Conservation (phyloP, 768 basidiomycete genomes). For the Amanita rubescens region DNA sequence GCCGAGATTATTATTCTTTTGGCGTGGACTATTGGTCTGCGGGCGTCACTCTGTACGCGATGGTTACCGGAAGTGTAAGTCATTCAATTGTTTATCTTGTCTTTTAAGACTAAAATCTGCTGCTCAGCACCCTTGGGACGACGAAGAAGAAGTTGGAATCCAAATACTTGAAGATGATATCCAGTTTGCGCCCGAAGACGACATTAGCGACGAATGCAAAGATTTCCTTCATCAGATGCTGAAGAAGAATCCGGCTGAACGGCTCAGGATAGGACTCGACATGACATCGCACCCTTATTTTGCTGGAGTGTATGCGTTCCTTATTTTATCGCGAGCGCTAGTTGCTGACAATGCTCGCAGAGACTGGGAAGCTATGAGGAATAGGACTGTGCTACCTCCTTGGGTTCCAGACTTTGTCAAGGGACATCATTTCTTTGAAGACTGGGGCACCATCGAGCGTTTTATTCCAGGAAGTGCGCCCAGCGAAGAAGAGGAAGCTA, state of each 20-base stretch:
- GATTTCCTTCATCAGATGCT: no score
- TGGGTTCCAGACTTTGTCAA: conserved; percentile 17
- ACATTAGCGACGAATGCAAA: no score
- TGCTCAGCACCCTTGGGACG: conserved; percentile 8
- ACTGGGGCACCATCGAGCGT: no score
- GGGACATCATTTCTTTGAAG: conserved; percentile 16
- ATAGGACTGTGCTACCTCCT: conserved; percentile 15
- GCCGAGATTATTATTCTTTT: no score
- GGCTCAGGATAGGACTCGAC: conserved; percentile 19
- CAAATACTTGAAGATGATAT: conserved; percentile 14
- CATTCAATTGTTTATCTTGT: conserved; percentile 11
- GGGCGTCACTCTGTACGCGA: no score
- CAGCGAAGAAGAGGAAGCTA: conserved; percentile 11
- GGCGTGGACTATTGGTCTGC: no score
- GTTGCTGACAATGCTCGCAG: no score
- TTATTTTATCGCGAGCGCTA: conserved; percentile 10
- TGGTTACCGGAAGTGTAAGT: no score
- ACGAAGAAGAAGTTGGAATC: conserved; percentile 13
- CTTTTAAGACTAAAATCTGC: not conserved
- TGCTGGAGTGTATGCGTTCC: no score
- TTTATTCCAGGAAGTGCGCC: no score
- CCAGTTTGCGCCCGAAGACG: no score
- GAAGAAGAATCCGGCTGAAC: conserved; percentile 18
- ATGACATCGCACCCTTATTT: no score
- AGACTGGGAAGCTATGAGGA: conserved; percentile 16